phyloP scores from a whole-genome alignment of 768 basidiomycete genomes.

The Dentipellis fragilis region DNA sequence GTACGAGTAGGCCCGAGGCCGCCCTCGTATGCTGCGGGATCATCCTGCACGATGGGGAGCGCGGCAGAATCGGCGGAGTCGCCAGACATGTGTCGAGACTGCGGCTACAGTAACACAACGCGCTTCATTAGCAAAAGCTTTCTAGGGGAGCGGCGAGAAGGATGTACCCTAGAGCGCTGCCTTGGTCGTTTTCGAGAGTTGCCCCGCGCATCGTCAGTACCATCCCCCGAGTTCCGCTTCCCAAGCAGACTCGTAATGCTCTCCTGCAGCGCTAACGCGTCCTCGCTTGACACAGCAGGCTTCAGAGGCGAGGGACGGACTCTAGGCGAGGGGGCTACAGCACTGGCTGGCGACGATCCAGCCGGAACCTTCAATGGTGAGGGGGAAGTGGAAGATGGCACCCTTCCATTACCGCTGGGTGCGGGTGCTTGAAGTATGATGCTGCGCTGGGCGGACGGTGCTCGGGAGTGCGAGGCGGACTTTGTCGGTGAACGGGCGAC shows the following conservation, averaged over 20 bases:
- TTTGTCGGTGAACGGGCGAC: not conserved
- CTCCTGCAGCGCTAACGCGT: conserved; percentile 54
- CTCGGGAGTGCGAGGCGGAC: not conserved
- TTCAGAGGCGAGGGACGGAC: conserved; percentile 21
- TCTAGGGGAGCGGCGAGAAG: not conserved
- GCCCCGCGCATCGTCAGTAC: conserved; percentile 8
- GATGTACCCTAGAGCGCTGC: conserved; percentile 27
- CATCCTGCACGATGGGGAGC: not conserved
- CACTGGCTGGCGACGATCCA: not conserved
- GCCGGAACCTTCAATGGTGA: conserved; percentile 18
- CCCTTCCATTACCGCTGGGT: conserved; percentile 12
- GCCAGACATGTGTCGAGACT: conserved; percentile 30
- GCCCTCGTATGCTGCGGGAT: not conserved
- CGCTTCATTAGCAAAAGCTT: not conserved
- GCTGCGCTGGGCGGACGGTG: conserved; percentile 3
- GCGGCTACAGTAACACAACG: conserved; percentile 17
- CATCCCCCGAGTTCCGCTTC: conserved; percentile 41
- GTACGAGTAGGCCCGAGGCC: not conserved
- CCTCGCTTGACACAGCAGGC: conserved; percentile 31
- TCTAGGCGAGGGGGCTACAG: conserved; percentile 4
- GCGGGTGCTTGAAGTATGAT: not conserved
- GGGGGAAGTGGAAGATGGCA: conserved; percentile 47
- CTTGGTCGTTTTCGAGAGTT: conserved; percentile 26
- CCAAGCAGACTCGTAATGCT: conserved; percentile 61
- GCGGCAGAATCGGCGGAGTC: conserved; percentile 11